Conservation (phyloP, 2,329 filamentous ascomycete species). For the Malbranchea cinnamomea region DNA sequence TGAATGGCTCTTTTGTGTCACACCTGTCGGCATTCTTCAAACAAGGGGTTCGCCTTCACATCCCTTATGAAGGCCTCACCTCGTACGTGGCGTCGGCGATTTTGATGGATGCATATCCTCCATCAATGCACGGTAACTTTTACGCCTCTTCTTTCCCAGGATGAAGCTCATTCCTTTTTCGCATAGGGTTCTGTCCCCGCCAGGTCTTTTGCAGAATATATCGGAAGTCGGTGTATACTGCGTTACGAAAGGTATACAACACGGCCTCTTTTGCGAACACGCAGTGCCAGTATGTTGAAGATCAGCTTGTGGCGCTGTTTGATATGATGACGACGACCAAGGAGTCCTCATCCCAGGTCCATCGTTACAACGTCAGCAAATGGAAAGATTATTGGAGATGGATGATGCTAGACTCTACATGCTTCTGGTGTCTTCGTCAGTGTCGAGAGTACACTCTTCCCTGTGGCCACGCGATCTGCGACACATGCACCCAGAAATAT, state of each 20-base stretch:
- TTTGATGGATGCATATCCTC: conserved; percentile 14
- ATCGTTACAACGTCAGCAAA: conserved; percentile 5
- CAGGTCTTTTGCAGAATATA: conserved; percentile 10
- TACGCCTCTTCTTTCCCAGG: conserved; percentile 1
- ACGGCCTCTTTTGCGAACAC: background rate
- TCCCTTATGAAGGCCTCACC: conserved; percentile 3
- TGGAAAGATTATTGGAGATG: conserved; percentile 7
- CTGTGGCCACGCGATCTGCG: conserved; percentile 12
- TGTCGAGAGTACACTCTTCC: conserved; percentile 10
- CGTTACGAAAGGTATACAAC: conserved; percentile 2
- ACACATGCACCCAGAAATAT: conserved; percentile 13
- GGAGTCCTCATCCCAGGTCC: conserved; percentile 1
- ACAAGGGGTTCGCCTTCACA: background rate
- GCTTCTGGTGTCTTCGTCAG: conserved; percentile 11
- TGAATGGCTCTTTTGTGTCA: background rate
- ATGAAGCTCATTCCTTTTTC: too few relatives aligned
- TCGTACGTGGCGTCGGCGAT: conserved; percentile 5
- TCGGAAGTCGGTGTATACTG: conserved; percentile 2
- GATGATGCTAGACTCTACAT: conserved; percentile 12
- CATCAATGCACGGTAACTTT: conserved; percentile 6
- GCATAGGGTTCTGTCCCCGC: conserved; percentile 9
- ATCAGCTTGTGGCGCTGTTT: conserved; percentile 1
- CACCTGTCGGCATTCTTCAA: conserved; percentile 1
- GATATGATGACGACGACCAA: conserved; percentile 1
- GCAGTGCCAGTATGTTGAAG: conserved; percentile 2